Evolutionary conservation across 371 early-diverging fungal species (phyloP), one percentile per base, ranked within the genome.

Genomic region (Nosema granulosis): DNA sequence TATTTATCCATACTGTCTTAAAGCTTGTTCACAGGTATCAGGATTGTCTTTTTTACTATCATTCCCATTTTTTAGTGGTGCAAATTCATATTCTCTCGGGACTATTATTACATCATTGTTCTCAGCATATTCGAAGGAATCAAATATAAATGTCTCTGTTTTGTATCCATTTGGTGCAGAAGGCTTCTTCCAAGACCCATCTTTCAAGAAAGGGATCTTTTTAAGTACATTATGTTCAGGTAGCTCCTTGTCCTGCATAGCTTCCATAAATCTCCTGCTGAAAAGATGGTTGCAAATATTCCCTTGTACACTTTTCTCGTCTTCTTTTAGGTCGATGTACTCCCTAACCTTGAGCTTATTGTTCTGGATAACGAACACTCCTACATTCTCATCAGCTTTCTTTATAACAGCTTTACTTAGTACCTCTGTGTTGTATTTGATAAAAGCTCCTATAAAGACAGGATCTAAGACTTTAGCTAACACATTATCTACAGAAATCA

Each of bases 211-310:
- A 18, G 80, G 77, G n/a, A 84, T 79, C 56, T 82, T 84, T 54
- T 85, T 85, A 38, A 56, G 37, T 6, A 84, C 82, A 28, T 77
- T 52, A 65, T 85, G 85, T 31, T 75, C 54, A 3, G 50, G 43
- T 12, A 84, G 56, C n/a, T 63, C 31, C 24, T 52, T 50, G 32
- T 35, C 28, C 22, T 38, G 31, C 52, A 84, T 77, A n/a, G 16
- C 76, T 49, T 80, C 31, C 12, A 85, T 31, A 58, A 80, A 84
- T 1, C 31, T 35, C 3, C 68, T 71, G 12, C 22, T 50, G 57
- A 82, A 80, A 11, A 82, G 20, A 57, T 85, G 85, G 54, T 85
- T 83, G 31, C 80, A 80, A 50, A 85, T 85, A 68, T 85, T 85
- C 0, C 74, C 84, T 9, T 43, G 9, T 28, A 24, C 34, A 9